Conservation (phyloP, 1,139 yeast species). For the Kodamaea alishanica region DNA sequence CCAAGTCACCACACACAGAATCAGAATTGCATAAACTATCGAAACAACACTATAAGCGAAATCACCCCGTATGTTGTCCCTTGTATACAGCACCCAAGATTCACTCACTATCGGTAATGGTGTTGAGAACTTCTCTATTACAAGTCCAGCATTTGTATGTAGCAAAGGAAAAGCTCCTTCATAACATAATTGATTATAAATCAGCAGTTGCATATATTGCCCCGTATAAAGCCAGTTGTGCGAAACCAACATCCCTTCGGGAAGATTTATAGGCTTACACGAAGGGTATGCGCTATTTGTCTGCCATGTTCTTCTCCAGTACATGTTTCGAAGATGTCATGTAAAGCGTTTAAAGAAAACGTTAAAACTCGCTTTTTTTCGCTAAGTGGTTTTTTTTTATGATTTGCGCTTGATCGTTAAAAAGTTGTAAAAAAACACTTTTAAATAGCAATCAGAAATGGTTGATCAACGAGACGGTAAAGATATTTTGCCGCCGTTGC, state of each 20-base stretch:
- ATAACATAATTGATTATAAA: conserved; percentile 38
- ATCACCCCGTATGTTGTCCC: conserved; percentile 32
- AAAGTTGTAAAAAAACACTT: background rate
- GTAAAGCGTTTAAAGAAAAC: background rate
- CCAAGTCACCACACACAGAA: conserved; percentile 63
- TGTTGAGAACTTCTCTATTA: conserved; percentile 23
- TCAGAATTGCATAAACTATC: conserved; percentile 57
- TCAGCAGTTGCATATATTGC: conserved; percentile 22
- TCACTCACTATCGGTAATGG: conserved; percentile 37
- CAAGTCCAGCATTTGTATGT: conserved; percentile 36
- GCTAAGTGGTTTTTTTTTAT: background rate
- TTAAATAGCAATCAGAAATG: background rate
- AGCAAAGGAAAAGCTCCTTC: conserved; percentile 39
- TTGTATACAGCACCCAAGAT: conserved; percentile 42
- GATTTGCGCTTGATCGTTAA: background rate
- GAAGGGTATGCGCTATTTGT: conserved; percentile 26
- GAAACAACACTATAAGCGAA: conserved; percentile 59
- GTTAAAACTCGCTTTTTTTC: background rate
- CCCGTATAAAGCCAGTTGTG: conserved; percentile 20
- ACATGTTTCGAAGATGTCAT: conserved; percentile 21
- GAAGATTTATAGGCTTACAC: conserved; percentile 29
- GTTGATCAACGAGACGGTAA: too few species aligned
- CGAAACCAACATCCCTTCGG: conserved; percentile 36
- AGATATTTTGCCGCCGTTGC: too few species aligned
- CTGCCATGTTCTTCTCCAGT: conserved; percentile 36